These are phyloP conservation scores for Perilla frutescens DNA, from an alignment of 257 asterid species.

Conservation along the genomic window DNA sequence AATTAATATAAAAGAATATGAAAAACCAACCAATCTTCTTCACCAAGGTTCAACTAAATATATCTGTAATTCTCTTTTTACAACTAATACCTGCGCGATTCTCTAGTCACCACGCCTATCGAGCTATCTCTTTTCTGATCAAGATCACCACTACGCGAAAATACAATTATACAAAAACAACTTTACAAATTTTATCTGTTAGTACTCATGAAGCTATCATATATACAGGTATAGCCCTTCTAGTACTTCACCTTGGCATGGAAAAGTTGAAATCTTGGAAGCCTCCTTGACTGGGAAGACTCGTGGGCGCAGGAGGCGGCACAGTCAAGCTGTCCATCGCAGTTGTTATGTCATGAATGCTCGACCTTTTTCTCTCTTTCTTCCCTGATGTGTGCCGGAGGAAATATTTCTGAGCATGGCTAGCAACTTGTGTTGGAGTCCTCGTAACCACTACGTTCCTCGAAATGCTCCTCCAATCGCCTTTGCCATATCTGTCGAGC, in stretches of 20 bases:
- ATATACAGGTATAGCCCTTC: constrained; percentile 25
- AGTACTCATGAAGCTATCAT: constrained; percentile 32
- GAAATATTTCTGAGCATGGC: constrained; percentile 89
- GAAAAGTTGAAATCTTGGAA: constrained; percentile 50
- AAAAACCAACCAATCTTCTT: neutral
- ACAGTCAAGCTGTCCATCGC: constrained; percentile 55
- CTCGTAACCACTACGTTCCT: constrained; percentile 86
- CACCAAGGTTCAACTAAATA: constrained; percentile 28
- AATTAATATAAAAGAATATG: neutral
- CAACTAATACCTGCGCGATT: constrained; percentile 29
- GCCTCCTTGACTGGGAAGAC: constrained; percentile 54
- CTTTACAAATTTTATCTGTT: constrained; percentile 48
- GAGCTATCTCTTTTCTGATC: constrained; percentile 2
- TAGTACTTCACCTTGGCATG: constrained; percentile 43
- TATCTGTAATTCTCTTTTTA: constrained; percentile 25
- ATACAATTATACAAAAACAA: constrained; percentile 33
- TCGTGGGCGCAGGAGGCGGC: constrained; percentile 50
- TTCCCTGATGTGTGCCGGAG: constrained; percentile 78
- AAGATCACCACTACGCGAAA: constrained; percentile 16
- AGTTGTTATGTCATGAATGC: constrained; percentile 89
- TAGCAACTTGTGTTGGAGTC: constrained; percentile 94
- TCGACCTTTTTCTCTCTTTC: constrained; percentile 83
- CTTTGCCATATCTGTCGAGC: constrained; percentile 74
- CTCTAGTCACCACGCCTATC: constrained; percentile 29
- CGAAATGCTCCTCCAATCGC: constrained; percentile 98